Conservation (phyloP, 2,329 filamentous ascomycete species). For the Phialocephala sp. region DNA sequence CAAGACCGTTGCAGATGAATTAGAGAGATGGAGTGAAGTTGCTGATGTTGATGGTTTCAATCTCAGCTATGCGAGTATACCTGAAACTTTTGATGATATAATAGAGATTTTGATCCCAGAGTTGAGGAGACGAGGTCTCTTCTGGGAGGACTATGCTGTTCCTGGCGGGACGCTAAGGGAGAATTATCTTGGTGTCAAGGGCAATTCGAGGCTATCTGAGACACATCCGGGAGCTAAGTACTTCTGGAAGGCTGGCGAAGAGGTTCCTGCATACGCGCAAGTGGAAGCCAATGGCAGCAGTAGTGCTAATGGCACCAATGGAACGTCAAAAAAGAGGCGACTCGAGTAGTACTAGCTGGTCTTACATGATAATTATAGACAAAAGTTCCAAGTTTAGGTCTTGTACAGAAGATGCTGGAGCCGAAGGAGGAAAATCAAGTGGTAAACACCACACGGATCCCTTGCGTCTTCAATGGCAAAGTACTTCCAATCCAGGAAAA, state of each 20-base stretch:
- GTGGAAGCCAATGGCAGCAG: not conserved
- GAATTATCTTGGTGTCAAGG: slow-evolving; percentile 60
- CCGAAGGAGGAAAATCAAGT: no score
- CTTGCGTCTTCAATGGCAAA: no score
- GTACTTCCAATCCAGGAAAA: no score
- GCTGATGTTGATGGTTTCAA: slow-evolving; percentile 40
- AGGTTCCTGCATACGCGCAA: slow-evolving; percentile 29
- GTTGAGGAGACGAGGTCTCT: slow-evolving; percentile 61
- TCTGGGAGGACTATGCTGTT: slow-evolving; percentile 57
- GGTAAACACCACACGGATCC: no score
- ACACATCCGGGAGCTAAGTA: slow-evolving; percentile 55
- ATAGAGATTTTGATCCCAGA: slow-evolving; percentile 70
- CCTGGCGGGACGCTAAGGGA: slow-evolving; percentile 65
- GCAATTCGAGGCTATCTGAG: slow-evolving; percentile 54
- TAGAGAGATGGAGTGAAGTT: slow-evolving; percentile 37
- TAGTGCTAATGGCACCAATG: not conserved
- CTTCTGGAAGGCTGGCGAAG: slow-evolving; percentile 46
- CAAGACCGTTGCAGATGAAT: slow-evolving; percentile 35
- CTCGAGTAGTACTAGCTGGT: not conserved
- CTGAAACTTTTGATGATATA: slow-evolving; percentile 71
- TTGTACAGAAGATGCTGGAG: not conserved
- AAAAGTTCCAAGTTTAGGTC: not conserved
- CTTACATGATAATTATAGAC: not conserved
- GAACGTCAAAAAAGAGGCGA: not conserved
- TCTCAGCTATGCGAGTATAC: slow-evolving; percentile 51